These are phyloP conservation scores for Candida vaughaniae DNA, from an alignment of 805 yeast species.

Conservation along the genomic window DNA sequence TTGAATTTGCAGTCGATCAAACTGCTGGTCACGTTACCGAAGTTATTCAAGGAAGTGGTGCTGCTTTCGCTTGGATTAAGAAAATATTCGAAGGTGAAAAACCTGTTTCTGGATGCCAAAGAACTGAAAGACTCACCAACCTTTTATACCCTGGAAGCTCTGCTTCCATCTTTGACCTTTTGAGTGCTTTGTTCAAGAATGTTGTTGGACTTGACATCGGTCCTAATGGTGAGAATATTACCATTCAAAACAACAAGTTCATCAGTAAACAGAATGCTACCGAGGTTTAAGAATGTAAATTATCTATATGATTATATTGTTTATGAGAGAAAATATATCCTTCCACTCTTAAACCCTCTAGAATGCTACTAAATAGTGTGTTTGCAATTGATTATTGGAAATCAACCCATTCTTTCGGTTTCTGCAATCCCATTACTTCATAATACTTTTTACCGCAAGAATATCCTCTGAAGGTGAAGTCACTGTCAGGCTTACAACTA, in stretches of 20 bases:
- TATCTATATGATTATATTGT: no score
- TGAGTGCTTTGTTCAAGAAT: constrained; percentile 16
- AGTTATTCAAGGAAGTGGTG: constrained; percentile 15
- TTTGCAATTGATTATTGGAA: constrained; percentile 15
- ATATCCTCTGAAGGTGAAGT: constrained; percentile 27
- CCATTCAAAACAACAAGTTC: background rate
- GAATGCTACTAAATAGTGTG: no score
- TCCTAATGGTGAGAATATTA: constrained; percentile 29
- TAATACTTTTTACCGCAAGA: constrained; percentile 31
- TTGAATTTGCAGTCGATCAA: constrained; percentile 23
- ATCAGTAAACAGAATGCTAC: constrained; percentile 7
- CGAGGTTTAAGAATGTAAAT: no score
- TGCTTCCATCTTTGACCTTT: constrained; percentile 34
- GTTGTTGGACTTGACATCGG: constrained; percentile 18
- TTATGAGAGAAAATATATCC: no score
- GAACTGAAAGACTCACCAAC: constrained; percentile 49
- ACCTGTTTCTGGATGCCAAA: constrained; percentile 48
- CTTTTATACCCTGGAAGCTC: constrained; percentile 46
- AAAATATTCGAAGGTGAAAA: constrained; percentile 33
- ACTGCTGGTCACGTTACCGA: constrained; percentile 26
- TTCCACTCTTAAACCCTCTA: no score
- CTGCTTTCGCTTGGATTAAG: constrained; percentile 18
- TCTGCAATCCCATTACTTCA: constrained; percentile 28
- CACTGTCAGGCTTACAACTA: constrained; percentile 59
- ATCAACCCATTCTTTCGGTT: constrained; percentile 31